Base-by-base conservation (phyloP, 768 basidiomycete species). In the Rhodosporidiobolus odoratus region DNA sequence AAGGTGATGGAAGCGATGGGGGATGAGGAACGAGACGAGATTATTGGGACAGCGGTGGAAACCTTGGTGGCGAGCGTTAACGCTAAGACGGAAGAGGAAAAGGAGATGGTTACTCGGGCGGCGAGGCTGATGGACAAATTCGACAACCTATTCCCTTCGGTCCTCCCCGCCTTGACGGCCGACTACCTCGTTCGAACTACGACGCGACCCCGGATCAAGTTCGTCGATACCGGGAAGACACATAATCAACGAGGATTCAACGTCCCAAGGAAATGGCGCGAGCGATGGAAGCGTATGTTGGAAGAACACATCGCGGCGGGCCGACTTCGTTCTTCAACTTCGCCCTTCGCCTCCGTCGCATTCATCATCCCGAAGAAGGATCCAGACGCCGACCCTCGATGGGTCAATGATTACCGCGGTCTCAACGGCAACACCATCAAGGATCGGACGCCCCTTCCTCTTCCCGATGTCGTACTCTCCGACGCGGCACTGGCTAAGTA, bases 341-440 rank as follows among this genome's bases (percentile, higher is more conserved):
- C 65, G 23, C 65, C 58, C 25, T 59, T 52, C 48, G 58, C 65
- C 34, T 66, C 48, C 15, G 23, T 50, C 9, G 45, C 65, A 10
- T 66, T 66, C 58, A 30, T 66, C 35, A 21, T 59, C 34, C 65
- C 58, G 4, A 66, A 66, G 65, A 53, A 59, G 65, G 58, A 66
- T 41, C 65, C 58, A 3, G 19, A 10, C 2, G 65, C 35, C 10
- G 48, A 59, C 47, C 58, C 65, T 21, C 32, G 48, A 4, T 66
- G 65, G 65, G 57, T 66, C 35, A 66, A 66, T 34, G 48, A 66
- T 40, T 66, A 66, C 47, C 48, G 64, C 41, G 1, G 2, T 21
- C 4, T 70, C 27, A 70, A 70, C 58, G 12, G 25, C 30, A 53
- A 60, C 48, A 70, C 63, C 25, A 38, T 61, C 40, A 60, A 65